A percentile compares a stretch with the other conserved stretches of the same genome.
These are phyloP conservation scores for Limtongozyma cylindracea DNA, from an alignment of 805 yeast species.

Conservation along the genomic window DNA sequence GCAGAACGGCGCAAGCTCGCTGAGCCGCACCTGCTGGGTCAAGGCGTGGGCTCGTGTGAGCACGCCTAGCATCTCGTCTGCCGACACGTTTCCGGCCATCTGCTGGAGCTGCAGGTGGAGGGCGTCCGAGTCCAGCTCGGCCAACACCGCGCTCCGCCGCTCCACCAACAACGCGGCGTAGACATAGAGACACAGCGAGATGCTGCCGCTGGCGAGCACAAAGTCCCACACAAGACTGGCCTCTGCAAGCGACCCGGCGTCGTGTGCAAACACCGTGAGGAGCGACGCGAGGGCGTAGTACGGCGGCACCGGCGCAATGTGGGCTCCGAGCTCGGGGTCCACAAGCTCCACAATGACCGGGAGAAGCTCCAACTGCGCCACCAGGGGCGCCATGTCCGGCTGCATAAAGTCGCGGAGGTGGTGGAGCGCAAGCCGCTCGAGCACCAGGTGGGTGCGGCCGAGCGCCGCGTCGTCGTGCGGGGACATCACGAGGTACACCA, in stretches of 20 bases:
- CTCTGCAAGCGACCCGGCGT: constrained; percentile 19
- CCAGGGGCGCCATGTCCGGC: constrained; percentile 35
- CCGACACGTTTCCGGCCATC: constrained; percentile 5
- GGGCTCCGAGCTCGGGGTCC: constrained; percentile 19
- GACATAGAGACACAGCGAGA: constrained; percentile 27
- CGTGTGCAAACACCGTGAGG: constrained; percentile 61
- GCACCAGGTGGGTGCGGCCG: constrained; percentile 12
- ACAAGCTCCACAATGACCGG: constrained; percentile 27
- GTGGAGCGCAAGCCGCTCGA: constrained; percentile 28
- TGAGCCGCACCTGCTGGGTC: constrained; percentile 6
- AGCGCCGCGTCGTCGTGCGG: constrained; percentile 8
- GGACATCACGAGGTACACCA: constrained; percentile 23
- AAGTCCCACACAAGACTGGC: constrained; percentile 46
- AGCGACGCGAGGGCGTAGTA: constrained; percentile 49
- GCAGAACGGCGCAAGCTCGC: constrained; percentile 3
- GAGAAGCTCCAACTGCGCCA: constrained; percentile 38
- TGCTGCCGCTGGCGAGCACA: constrained; percentile 27
- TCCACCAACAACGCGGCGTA: constrained; percentile 28
- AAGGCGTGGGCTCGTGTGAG: constrained; percentile 7
- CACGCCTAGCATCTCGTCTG: constrained; percentile 7
- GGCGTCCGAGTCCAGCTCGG: constrained; percentile 5
- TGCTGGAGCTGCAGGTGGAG: constrained; percentile 13
- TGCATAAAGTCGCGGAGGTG: constrained; percentile 76
- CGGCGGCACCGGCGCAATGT: constrained; percentile 6
- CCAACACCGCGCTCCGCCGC: constrained; percentile 17